Evolutionary conservation across 1,284 basidiomycete species (phyloP).

Genomic region (Fomitopsis betulina): DNA sequence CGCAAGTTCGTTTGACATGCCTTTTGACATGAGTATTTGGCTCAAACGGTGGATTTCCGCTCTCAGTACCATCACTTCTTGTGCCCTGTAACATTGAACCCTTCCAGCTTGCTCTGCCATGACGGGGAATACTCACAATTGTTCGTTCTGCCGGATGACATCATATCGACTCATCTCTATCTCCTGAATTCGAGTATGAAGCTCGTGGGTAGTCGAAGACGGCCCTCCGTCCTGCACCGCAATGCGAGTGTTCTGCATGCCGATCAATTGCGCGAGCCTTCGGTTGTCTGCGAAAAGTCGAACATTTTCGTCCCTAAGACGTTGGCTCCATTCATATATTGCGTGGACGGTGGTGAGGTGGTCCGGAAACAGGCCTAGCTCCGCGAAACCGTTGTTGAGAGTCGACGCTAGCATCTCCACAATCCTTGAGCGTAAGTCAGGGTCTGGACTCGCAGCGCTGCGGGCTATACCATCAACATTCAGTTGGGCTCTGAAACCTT

Average conservation of each 20-base stretch:
- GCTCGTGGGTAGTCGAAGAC: conserved; percentile 6
- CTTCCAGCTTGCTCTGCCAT: not conserved
- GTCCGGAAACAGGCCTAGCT: conserved; percentile 41
- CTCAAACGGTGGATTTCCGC: conserved; percentile 15
- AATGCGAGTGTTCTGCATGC: conserved; percentile 15
- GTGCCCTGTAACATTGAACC: not conserved
- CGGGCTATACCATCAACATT: not conserved
- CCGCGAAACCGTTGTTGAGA: conserved; percentile 41
- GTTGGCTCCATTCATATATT: conserved; percentile 27
- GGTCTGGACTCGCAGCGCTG: not conserved
- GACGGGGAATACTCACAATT: conserved; percentile 1
- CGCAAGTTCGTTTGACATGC: not conserved
- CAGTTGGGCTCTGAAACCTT: too few relatives aligned
- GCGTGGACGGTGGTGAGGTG: conserved; percentile 32
- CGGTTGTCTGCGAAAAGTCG: conserved; percentile 51
- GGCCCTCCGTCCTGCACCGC: conserved; percentile 5
- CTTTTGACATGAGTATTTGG: not conserved
- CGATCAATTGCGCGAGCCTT: conserved; percentile 15
- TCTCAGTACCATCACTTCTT: conserved; percentile 13
- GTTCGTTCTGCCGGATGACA: conserved; percentile 12
- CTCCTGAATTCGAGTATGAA: conserved; percentile 12
- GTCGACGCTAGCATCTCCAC: conserved; percentile 38
- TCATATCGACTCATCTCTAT: conserved; percentile 12
- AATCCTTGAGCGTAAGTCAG: conserved; percentile 21
- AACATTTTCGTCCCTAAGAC: conserved; percentile 36